phyloP scores from a whole-genome alignment of 2,329 filamentous ascomycete genomes.

The Cucurbitaria berberidis region DNA sequence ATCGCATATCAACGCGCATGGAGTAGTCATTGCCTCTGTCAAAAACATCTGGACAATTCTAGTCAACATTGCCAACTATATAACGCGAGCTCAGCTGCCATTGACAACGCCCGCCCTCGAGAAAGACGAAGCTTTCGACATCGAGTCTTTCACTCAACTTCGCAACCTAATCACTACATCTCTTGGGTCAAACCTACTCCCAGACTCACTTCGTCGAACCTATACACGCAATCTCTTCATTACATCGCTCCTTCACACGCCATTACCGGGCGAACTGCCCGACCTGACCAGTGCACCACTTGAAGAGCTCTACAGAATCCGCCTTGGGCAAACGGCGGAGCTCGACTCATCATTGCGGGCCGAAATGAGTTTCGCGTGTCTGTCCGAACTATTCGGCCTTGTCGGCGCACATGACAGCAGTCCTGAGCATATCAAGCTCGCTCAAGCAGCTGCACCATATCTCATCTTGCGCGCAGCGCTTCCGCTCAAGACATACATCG shows the following conservation, averaged over 20 bases:
- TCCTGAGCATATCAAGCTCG: slow-evolving; percentile 63
- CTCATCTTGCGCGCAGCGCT: slow-evolving; percentile 82
- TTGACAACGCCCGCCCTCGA: slow-evolving; percentile 41
- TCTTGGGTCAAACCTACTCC: slow-evolving; percentile 70
- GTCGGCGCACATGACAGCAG: slow-evolving; percentile 61
- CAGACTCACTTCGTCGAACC: slow-evolving; percentile 68
- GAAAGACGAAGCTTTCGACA: slow-evolving; percentile 82
- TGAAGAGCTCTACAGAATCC: slow-evolving; percentile 65
- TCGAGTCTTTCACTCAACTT: slow-evolving; percentile 72
- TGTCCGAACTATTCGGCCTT: slow-evolving; percentile 70
- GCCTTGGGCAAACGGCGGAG: slow-evolving; percentile 75
- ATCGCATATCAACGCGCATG: slow-evolving; percentile 47
- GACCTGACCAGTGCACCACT: slow-evolving; percentile 60
- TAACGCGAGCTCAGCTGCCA: slow-evolving; percentile 49
- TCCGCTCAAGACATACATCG: slow-evolving; percentile 81
- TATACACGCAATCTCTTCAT: slow-evolving; percentile 81
- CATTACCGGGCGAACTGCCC: slow-evolving; percentile 67
- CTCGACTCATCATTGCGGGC: slow-evolving; percentile 68
- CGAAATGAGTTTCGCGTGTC: slow-evolving; percentile 78
- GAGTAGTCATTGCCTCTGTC: slow-evolving; percentile 45
- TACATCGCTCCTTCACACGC: slow-evolving; percentile 79
- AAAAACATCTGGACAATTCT: slow-evolving; percentile 68
- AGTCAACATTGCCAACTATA: slow-evolving; percentile 45
- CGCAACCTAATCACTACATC: slow-evolving; percentile 74
- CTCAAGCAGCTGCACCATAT: slow-evolving; percentile 77